A percentile compares a stretch with the other conserved stretches of the same genome.
Evolutionary conservation across 2,329 filamentous ascomycete genomes (phyloP).

Genomic region (Mycosphaerella sp.): DNA sequence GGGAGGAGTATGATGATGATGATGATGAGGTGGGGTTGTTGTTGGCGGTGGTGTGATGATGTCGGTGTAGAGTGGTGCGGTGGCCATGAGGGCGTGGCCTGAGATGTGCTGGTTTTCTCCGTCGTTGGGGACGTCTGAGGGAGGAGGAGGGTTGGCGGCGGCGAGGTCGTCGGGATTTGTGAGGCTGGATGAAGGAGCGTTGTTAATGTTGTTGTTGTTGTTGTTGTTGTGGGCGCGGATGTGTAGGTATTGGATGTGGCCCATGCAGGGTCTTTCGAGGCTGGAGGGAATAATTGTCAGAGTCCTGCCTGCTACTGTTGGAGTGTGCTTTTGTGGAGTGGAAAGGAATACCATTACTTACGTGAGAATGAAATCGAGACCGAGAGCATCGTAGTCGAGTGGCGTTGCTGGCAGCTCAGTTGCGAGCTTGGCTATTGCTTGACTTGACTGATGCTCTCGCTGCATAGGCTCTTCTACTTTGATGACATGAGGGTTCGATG

Average conservation of each 20-base stretch:
- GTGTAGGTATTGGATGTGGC: slow-evolving; percentile 22
- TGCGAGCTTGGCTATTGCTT: neutral
- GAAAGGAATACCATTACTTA: slow-evolving; percentile 4
- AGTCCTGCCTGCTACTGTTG: neutral
- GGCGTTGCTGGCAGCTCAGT: slow-evolving; percentile 8
- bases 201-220: neutral
- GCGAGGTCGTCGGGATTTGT: too few relatives aligned
- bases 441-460: neutral
- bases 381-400: slow-evolving; percentile 23
- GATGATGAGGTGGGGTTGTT: slow-evolving; percentile 16
- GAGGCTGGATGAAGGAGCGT: too few relatives aligned
- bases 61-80: slow-evolving; percentile 16
- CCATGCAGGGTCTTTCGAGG: slow-evolving; percentile 23
- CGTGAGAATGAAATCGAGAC: slow-evolving; percentile 22
- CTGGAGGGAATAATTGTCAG: slow-evolving; percentile 8
- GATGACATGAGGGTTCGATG: neutral
- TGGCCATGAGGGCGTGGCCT: slow-evolving; percentile 22
- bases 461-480: neutral
- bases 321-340: neutral
- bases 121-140: slow-evolving; percentile 20
- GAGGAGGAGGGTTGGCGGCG: slow-evolving; percentile 2
- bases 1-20: too few relatives aligned
- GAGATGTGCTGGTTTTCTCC: slow-evolving; percentile 25
- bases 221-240: slow-evolving; percentile 23
- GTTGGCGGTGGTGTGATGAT: slow-evolving; percentile 14